A percentile compares a stretch with the other conserved stretches of the same genome.
These are phyloP conservation scores for Pulveroboletus sp. DNA, from an alignment of 768 basidiomycete species.

Conservation along the genomic window DNA sequence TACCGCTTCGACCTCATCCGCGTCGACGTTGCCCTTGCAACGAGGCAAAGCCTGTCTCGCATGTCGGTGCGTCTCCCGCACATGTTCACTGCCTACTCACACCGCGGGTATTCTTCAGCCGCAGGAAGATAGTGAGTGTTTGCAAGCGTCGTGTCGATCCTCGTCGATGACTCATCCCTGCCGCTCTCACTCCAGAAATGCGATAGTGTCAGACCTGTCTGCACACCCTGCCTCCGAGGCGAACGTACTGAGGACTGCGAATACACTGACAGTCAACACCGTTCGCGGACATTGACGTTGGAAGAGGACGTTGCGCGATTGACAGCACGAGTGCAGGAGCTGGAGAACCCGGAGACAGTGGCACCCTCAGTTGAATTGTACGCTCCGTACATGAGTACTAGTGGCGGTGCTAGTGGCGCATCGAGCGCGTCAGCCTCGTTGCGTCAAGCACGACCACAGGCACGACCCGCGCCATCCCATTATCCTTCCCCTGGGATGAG, in stretches of 20 bases:
- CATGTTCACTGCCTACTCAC: not conserved
- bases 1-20: not conserved
- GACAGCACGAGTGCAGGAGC: slow-evolving; percentile 51
- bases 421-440: not conserved
- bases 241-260: slow-evolving; percentile 67
- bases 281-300: slow-evolving; percentile 54
- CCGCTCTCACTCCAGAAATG: slow-evolving; percentile 46
- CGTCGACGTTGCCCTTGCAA: slow-evolving; percentile 29
- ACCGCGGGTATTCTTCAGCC: slow-evolving; percentile 24
- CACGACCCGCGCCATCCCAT: not conserved
- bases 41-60: slow-evolving; percentile 49
- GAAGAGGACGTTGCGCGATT: slow-evolving; percentile 56
- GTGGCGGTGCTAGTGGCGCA: not conserved
- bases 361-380: slow-evolving; percentile 47
- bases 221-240: slow-evolving; percentile 56
- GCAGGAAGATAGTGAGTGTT: slow-evolving; percentile 43
- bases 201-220: slow-evolving; percentile 59
- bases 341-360: slow-evolving; percentile 48
- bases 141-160: too few species aligned
- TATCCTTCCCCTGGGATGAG: not conserved
- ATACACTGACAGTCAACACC: slow-evolving; percentile 59
- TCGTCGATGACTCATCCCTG: not conserved
- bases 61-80: slow-evolving; percentile 40
- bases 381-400: slow-evolving; percentile 39
- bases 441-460: not conserved